Evolutionary conservation across 1,284 basidiomycete genomes (phyloP), one percentile per base, ranked within the genome.

Genomic region (Afroboletus lepidellus): DNA sequence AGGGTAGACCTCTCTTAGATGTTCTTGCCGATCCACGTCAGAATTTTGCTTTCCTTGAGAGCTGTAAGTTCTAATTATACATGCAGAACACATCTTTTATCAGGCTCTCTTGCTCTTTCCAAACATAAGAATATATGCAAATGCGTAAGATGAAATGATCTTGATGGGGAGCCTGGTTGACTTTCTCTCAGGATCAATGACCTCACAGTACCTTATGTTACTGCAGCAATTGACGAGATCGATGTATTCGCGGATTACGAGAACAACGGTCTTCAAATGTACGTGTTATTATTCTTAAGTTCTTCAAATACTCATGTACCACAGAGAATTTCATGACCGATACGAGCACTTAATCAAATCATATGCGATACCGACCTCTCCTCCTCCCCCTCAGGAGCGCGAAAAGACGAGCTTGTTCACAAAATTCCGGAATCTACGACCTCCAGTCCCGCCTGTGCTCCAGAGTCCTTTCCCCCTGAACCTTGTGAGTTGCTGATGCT

Each of bases 21-120:
- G 82, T 94, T 53, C 90, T 96, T 85, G 87, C 90, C 2, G 92
- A 95, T 71, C 87, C 90, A 58, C 76, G 90, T 88, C 61, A 59
- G 81, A 46, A 20, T 32, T 34, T 50, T 20, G 37, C 47, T 36
- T 30, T 21, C 2, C 12, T 13, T 29, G 18, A 13, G n/a, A n/a
- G 37, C 20, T 18, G 3, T 5, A 11, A 39, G n/a, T 48, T 49
- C 53, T 66, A 29, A 66, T 32, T 36, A 8, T 57, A 15, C 2
- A 18, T 51, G 23, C 16, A 87, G 90, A 85, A 23, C 79, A 80
- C 16, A 74, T 89, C 30, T 98, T 98, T 67, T 85, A 87, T 62
- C 81, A 89, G 57, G 89, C 85, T 3, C 75, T 98, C 33, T 56
- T 75, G 0, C 71, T 74, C 29, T 98, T 98, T 69, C 69, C 80